Evolutionary conservation across 2,329 filamentous ascomycete genomes (phyloP), one percentile per base, ranked within the genome.

Genomic region (Paracorniculantispora psalliotae): DNA sequence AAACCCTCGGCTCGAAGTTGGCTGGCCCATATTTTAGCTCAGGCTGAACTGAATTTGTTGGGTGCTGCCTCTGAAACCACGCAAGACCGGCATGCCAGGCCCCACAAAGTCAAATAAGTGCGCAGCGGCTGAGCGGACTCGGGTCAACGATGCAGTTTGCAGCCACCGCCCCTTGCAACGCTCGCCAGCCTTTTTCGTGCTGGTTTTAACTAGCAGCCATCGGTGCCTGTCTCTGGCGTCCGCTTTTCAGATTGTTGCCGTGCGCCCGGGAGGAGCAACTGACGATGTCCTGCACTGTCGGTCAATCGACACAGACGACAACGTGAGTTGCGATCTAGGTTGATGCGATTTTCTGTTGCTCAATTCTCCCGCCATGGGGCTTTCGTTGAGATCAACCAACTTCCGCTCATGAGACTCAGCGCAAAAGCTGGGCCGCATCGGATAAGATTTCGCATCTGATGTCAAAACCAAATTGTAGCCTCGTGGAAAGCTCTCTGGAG

Each of bases 1-100:
- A 30, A n/a, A 33, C 25, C 35, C 54, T 57, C 44, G 25, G 33
- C 54, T 57, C 49, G 44, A 49, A 33, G 49, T 55, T 23, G 5
- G 8, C 2, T 39, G 49, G 41, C 28, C 52, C 52, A 35, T 35
- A n/a, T 25, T 35, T 46, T 44, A 35, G 39, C 39, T 25, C 28
- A n/a, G 23, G 8, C 35, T 1, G 12, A 12, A 26, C 12, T 25
- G 28, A 15, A 13, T 46, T 26, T 37, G 41, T 35, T 55, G 21
- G 52, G 41, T 21, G 39, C 15, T 6, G 12, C 25, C 21, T 30
- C 35, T 21, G 21, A 2, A 28, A 41, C 19, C 17, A 17, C 39
- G 28, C 21, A 46, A 47, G 43, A 28, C 41, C 33, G 37, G 39
- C 37, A 10, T 9, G 28, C 6, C 8, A 26, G 13, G 21, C 17